These are phyloP conservation scores for Beauveria bassiana DNA, from an alignment of 2,329 filamentous ascomycete genomes.

Conservation along the genomic window DNA sequence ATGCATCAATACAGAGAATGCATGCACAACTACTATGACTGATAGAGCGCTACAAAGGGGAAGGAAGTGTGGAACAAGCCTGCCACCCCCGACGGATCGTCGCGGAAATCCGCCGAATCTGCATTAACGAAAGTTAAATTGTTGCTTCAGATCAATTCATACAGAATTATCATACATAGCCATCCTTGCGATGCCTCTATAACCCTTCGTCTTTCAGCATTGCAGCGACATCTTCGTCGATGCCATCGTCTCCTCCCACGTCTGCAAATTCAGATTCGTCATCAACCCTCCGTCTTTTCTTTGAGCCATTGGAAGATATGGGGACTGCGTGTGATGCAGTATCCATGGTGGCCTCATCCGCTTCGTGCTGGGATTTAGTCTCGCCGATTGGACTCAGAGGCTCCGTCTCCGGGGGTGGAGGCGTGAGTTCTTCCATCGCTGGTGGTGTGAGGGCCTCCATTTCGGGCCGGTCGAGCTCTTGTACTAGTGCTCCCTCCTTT, in stretches of 20 bases:
- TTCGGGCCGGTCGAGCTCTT: conserved; percentile 66
- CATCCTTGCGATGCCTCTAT: not conserved
- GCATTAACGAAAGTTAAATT: not conserved
- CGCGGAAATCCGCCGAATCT: not conserved
- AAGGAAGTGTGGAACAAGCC: not conserved
- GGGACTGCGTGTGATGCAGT: conserved; percentile 40
- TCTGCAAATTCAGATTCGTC: conserved; percentile 45
- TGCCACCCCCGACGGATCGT: not conserved
- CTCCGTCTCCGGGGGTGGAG: conserved; percentile 16
- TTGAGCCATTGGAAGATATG: conserved; percentile 43
- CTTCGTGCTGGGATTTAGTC: conserved; percentile 15
- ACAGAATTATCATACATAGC: not conserved
- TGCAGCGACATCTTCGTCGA: conserved; percentile 49
- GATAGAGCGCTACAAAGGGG: not conserved
- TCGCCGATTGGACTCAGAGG: conserved; percentile 15
- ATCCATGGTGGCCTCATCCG: conserved; percentile 11
- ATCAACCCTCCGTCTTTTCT: conserved; percentile 49
- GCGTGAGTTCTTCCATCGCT: conserved; percentile 18
- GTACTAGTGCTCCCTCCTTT: conserved; percentile 35
- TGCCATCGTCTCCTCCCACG: conserved; percentile 45
- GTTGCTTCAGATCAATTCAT: not conserved
- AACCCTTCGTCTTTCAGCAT: conserved; percentile 37
- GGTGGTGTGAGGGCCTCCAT: conserved; percentile 72
- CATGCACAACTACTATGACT: not conserved
- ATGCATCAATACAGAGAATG: not conserved